Evolutionary conservation across 164 flowering plant genomes (phyloP).

Genomic region (grape (Vitis vinifera)): ASM3070453v1 NC_081812.1:21397001-21397500

Average conservation of each 20-base stretch:
- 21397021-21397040: constrained; percentile 49
- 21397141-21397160: constrained; percentile 39
- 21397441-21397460: background rate
- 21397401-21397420: constrained; percentile 74
- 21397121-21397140: constrained; percentile 15
- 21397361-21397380: constrained; percentile 36
- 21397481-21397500: background rate
- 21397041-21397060: constrained; percentile 39
- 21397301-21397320: constrained; percentile 44
- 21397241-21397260: background rate
- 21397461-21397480: background rate
- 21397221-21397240: constrained; percentile 1
- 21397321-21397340: constrained; percentile 86
- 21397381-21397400: constrained; percentile 44
- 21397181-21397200: constrained; percentile 40
- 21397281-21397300: background rate
- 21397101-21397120: constrained; percentile 26
- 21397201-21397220: constrained; percentile 62
- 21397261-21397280: constrained; percentile 1
- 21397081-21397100: constrained; percentile 38
- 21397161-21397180: constrained; percentile 46
- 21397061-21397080: constrained; percentile 56
- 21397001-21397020: constrained; percentile 55
- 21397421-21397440: background rate
- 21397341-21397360: constrained; percentile 60